Evolutionary conservation across 2,329 filamentous ascomycete species (phyloP).

Genomic region (Ceratocystis albifundus): DNA sequence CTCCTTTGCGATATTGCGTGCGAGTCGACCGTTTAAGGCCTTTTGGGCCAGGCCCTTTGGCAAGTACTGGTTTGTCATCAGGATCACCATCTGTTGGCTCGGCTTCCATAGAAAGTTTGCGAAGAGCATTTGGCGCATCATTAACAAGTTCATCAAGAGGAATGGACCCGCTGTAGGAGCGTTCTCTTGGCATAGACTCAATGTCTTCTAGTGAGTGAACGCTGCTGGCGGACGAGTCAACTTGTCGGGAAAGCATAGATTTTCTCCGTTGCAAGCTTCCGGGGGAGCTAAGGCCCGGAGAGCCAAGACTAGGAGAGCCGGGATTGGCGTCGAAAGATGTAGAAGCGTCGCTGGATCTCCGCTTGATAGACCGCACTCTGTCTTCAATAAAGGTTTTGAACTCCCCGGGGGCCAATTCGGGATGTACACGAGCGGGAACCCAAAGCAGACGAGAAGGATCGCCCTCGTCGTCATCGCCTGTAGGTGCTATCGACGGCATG

Average conservation of each 20-base stretch:
- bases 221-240: slow-evolving; percentile 57
- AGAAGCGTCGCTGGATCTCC: slow-evolving; percentile 62
- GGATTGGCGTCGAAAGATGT: slow-evolving; percentile 43
- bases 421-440: slow-evolving; percentile 90
- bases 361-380: slow-evolving; percentile 76
- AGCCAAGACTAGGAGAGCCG: slow-evolving; percentile 29
- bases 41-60: slow-evolving; percentile 56
- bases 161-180: slow-evolving; percentile 42
- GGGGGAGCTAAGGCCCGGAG: slow-evolving; percentile 28
- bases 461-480: slow-evolving; percentile 65
- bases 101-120: slow-evolving; percentile 52
- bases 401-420: slow-evolving; percentile 85
- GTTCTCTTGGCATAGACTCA: slow-evolving; percentile 63
- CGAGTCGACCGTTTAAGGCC: slow-evolving; percentile 80
- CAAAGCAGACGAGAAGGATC: slow-evolving; percentile 84
- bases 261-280: slow-evolving; percentile 71
- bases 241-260: slow-evolving; percentile 87
- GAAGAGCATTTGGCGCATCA: slow-evolving; percentile 60
- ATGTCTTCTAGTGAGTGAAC: slow-evolving; percentile 69
- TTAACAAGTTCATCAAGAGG: slow-evolving; percentile 71
- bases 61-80: slow-evolving; percentile 70
- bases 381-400: slow-evolving; percentile 96
- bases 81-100: slow-evolving; percentile 38
- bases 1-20: slow-evolving; percentile 77
- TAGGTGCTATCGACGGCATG: slow-evolving; percentile 61